Percentiles rank a stretch among this genome's conserved stretches.
Evolutionary conservation across 2,329 filamentous ascomycete species (phyloP).

Genomic region (Paecilomyces formosus): DNA sequence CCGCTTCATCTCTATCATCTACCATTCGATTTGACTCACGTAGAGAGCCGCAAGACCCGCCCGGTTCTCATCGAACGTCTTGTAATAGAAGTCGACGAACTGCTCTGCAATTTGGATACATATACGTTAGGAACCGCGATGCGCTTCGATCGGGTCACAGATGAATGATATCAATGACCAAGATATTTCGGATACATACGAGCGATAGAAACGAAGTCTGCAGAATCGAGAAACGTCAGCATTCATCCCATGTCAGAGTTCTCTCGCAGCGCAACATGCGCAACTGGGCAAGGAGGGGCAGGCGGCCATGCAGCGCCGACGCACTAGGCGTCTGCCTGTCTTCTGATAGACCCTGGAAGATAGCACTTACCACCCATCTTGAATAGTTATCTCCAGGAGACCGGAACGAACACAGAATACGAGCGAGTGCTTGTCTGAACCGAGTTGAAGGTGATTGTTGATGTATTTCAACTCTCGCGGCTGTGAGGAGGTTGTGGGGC

Average conservation of each 20-base stretch:
- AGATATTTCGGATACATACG: neutral
- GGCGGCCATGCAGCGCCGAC: neutral
- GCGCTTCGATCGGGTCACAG: neutral
- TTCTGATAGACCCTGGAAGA: neutral
- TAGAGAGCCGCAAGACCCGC: slow-evolving; percentile 63
- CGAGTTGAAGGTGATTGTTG: neutral
- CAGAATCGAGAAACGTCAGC: neutral
- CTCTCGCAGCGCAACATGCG: neutral
- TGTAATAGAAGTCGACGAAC: slow-evolving; percentile 88
- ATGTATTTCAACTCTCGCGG: neutral
- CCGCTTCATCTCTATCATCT: slow-evolving; percentile 1
- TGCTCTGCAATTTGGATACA: slow-evolving; percentile 52
- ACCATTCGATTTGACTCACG: slow-evolving; percentile 48
- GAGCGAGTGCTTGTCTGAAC: neutral
- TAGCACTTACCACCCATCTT: slow-evolving; percentile 29
- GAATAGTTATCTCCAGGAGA: slow-evolving; percentile 7
- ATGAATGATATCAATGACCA: neutral
- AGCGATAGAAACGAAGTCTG: neutral
- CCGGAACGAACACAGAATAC: neutral
- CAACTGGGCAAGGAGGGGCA: neutral
- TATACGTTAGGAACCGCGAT: neutral
- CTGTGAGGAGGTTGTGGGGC: slow-evolving; percentile 8
- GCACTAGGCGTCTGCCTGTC: neutral
- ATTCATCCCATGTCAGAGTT: neutral
- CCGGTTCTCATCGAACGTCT: slow-evolving; percentile 72